Evolutionary conservation across 352 stramenopile species (phyloP).

Genomic region (Pythium sp.): DNA sequence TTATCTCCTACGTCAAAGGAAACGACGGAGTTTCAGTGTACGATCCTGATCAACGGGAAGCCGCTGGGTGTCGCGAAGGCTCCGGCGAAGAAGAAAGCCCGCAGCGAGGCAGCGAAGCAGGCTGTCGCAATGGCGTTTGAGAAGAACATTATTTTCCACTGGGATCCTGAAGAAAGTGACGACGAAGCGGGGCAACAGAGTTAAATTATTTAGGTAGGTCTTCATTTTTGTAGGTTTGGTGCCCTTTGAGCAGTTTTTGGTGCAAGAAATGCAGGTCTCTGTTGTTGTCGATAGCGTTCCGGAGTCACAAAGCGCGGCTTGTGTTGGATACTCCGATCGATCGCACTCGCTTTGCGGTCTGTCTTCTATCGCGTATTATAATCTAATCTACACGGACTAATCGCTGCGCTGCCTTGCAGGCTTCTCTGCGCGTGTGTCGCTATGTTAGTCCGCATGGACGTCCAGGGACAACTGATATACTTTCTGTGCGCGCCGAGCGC

Average conservation of each 20-base stretch:
- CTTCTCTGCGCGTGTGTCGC: conserved; percentile 14
- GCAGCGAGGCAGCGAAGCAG: conserved; percentile 42
- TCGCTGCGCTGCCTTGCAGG: neutral
- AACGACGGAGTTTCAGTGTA: conserved; percentile 49
- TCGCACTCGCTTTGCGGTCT: conserved; percentile 5
- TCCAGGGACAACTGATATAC: conserved; percentile 88
- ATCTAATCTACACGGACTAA: conserved; percentile 54
- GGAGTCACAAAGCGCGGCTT: neutral
- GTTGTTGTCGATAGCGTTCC: conserved; percentile 9
- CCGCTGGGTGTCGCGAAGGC: conserved; percentile 30
- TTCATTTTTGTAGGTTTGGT: conserved; percentile 11
- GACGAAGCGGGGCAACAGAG: conserved; percentile 1
- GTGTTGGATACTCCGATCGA: neutral
- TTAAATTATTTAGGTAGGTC: conserved; percentile 8
- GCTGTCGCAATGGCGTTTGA: conserved; percentile 80
- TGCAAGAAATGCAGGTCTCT: conserved; percentile 8
- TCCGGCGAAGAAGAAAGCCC: conserved; percentile 86
- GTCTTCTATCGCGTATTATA: conserved; percentile 18
- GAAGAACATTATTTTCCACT: conserved; percentile 40
- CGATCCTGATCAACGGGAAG: conserved; percentile 45
- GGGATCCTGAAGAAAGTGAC: conserved; percentile 17
- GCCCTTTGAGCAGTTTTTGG: conserved; percentile 5
- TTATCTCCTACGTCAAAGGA: conserved; percentile 30
- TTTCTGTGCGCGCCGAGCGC: conserved; percentile 74
- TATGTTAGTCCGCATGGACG: conserved; percentile 69